phyloP scores from a whole-genome alignment of 2,329 filamentous ascomycete genomes.

The Pseudophaeomoniella oleicola region DNA sequence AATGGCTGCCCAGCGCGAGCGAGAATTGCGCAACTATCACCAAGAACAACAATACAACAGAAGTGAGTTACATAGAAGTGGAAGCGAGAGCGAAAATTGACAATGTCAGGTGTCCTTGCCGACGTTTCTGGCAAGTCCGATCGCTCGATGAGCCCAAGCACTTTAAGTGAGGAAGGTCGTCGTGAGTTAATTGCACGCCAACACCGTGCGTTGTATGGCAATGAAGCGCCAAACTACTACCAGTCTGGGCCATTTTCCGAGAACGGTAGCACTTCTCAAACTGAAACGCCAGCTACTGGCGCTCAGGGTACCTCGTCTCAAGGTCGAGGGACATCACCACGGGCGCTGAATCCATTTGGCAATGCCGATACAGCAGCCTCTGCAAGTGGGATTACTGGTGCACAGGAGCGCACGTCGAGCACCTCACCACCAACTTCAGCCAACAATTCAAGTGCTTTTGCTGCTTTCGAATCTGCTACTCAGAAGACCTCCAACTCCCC shows the following conservation, averaged over 20 bases:
- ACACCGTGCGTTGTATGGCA: constrained; percentile 85
- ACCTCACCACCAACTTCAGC: constrained; percentile 55
- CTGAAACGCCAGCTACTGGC: constrained; percentile 43
- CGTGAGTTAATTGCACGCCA: constrained; percentile 92
- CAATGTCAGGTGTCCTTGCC: constrained; percentile 44
- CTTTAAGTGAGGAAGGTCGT: constrained; percentile 90
- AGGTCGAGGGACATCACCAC: constrained; percentile 65
- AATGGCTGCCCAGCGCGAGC: constrained; percentile 97
- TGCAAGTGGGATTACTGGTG: neutral
- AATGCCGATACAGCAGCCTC: constrained; percentile 9
- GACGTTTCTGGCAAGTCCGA: constrained; percentile 67
- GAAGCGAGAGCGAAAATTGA: constrained; percentile 18
- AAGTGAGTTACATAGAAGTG: constrained; percentile 44
- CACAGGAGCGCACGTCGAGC: constrained; percentile 54
- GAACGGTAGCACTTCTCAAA: constrained; percentile 50
- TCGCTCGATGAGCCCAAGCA: constrained; percentile 67
- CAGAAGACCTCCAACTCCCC: constrained; percentile 50
- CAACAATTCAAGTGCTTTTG: constrained; percentile 36
- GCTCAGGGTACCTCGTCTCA: constrained; percentile 45
- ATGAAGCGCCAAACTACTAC: constrained; percentile 50
- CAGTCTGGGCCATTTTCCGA: constrained; percentile 57
- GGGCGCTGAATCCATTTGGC: constrained; percentile 60
- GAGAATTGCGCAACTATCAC: constrained; percentile 98
- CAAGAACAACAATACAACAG: constrained; percentile 99
- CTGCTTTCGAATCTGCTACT: constrained; percentile 43